Conservation (phyloP, 768 basidiomycete species). For the Rhodosporidiobolus sp. region DNA sequence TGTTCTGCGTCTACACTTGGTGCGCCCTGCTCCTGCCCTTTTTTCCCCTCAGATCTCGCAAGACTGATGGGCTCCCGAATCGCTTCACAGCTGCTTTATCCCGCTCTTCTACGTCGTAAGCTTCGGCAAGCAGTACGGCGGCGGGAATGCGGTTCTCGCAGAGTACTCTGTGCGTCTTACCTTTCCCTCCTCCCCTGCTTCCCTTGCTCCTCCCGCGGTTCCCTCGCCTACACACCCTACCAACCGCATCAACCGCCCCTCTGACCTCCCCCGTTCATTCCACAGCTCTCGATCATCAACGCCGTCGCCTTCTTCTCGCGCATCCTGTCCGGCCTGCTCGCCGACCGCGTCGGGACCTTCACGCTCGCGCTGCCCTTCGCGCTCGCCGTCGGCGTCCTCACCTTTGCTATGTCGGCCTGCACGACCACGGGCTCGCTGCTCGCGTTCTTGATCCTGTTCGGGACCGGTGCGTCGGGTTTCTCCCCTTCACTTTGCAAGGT, state of each 20-base stretch:
- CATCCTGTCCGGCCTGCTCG: conserved; percentile 22
- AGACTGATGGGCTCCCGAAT: neutral
- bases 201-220: too few relatives aligned
- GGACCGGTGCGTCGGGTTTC: too few relatives aligned
- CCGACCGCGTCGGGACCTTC: conserved; percentile 33
- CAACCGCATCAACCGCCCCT: too few relatives aligned
- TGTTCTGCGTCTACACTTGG: conserved; percentile 22
- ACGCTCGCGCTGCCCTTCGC: conserved; percentile 26
- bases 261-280: neutral
- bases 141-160: neutral
- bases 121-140: neutral
- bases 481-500: too few relatives aligned
- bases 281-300: conserved; percentile 35
- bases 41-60: neutral
- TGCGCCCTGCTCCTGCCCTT: neutral
- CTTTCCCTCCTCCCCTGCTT: neutral
- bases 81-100: conserved; percentile 33
- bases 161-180: conserved; percentile 10
- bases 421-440: conserved; percentile 16
- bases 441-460: conserved; percentile 31
- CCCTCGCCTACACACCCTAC: too few relatives aligned
- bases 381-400: conserved; percentile 7
- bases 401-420: conserved; percentile 29
- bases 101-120: conserved; percentile 29
- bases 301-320: conserved; percentile 26